Percentiles rank a stretch among this genome's conserved stretches.
phyloP scores from a whole-genome alignment of 2,329 filamentous ascomycete species.

The Verticillium longisporum region DNA sequence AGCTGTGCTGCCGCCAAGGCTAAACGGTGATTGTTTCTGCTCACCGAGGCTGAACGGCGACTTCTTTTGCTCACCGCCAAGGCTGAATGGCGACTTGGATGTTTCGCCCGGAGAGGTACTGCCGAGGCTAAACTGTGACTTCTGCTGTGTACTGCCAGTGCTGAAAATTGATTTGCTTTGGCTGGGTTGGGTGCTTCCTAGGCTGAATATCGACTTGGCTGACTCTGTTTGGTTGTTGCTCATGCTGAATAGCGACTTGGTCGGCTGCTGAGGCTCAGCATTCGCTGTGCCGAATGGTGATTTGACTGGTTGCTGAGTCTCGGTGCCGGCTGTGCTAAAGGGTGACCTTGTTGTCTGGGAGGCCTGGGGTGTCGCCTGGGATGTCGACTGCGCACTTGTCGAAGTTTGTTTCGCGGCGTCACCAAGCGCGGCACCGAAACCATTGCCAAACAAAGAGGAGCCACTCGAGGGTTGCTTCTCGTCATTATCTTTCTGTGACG shows the following conservation, averaged over 20 bases:
- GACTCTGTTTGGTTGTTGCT: neutral
- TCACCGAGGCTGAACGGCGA: neutral
- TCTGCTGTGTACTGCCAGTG: neutral
- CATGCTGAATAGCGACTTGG: neutral
- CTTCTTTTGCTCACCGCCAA: neutral
- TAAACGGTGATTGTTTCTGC: neutral
- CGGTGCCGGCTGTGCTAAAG: slow-evolving; percentile 1
- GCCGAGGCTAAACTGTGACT: neutral
- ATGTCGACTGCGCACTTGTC: slow-evolving; percentile 28
- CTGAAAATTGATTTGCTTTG: slow-evolving; percentile 1
- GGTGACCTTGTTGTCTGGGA: slow-evolving; percentile 16
- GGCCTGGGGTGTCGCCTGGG: slow-evolving; percentile 24
- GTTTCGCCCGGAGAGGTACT: no score
- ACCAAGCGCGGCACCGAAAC: slow-evolving; percentile 52
- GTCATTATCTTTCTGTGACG: slow-evolving; percentile 51
- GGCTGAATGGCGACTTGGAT: neutral
- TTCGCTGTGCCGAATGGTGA: neutral
- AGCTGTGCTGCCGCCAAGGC: neutral
- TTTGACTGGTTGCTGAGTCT: neutral
- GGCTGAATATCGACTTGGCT: neutral
- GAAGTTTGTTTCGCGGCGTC: slow-evolving; percentile 33
- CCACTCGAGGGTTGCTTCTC: slow-evolving; percentile 40
- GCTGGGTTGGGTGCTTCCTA: neutral
- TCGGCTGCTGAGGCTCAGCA: neutral
- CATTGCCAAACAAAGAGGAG: slow-evolving; percentile 51